Evolutionary conservation across 2,329 filamentous ascomycete species (phyloP), one percentile per base, ranked within the genome.

Genomic region (Verticillium nonalfalfae): DNA sequence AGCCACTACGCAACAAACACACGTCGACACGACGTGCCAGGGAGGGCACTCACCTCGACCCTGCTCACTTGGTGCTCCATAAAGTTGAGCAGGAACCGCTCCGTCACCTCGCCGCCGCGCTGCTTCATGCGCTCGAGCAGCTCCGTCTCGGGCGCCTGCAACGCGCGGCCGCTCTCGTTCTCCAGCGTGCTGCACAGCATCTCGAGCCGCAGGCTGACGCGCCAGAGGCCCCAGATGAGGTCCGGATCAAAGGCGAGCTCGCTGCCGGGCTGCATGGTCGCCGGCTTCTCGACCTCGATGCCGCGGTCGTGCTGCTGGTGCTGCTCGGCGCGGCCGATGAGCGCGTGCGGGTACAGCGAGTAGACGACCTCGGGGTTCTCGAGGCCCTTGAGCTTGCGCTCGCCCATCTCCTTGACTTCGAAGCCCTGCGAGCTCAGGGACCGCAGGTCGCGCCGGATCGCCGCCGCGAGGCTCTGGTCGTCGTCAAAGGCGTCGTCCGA

Each of bases 351-450:
- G 73, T 97, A 99, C 73, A 99, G 90, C 62, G 96, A 88, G 76
- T 97, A 98, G 67, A 99, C 89, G 63, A 93, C 89, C 74, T 99
- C 95, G 0, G 95, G 94, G 71, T 99, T 99, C 75, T 99, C 95
- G 13, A 99, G 86, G 35, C 95, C 95, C 77, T 99, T 99, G 61
- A 99, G 82, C 71, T 97, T 97, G 67, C 90, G 89, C 75, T 98
- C 93, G 57, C 95, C 95, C 73, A 97, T 89, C 69, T 97, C 93
- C 75, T 97, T 97, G 71, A 98, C 93, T 72, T 97, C 92, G 70
- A 98, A 99, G 7, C 95, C 95, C 75, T 96, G 92, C 57, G 88
- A 93, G 68, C 89, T 95, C 33, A 99, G 83, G 34, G 91, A 90
- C 58, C 92, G 87, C 21, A 99, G 81, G 74, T 99, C 95, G 60